A percentile compares a stretch with the other conserved stretches of the same genome.
phyloP scores from a whole-genome alignment of 2,329 filamentous ascomycete genomes.

The Stagonosporopsis tanaceti region DNA sequence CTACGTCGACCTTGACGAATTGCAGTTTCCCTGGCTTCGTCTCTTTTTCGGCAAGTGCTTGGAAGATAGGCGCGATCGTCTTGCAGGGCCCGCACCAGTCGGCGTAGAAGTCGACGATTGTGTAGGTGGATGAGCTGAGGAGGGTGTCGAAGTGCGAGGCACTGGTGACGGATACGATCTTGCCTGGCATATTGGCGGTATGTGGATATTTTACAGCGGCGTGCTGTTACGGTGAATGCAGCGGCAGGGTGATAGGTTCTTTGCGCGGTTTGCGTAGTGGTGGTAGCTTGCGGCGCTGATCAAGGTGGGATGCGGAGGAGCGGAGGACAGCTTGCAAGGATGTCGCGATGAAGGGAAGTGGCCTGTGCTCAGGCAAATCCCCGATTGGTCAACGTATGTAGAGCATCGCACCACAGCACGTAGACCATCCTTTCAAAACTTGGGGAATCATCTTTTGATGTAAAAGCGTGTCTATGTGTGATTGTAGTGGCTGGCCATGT shows the following conservation, averaged over 20 bases:
- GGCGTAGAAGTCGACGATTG: conserved; percentile 62
- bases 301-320: conserved; percentile 21
- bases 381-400: conserved; percentile 19
- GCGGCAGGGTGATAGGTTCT: neutral
- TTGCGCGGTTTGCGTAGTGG: neutral
- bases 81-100: conserved; percentile 67
- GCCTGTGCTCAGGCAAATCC: conserved; percentile 3
- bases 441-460: neutral
- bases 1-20: conserved; percentile 65
- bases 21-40: conserved; percentile 55
- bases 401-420: no score
- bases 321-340: conserved; percentile 33
- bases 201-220: neutral
- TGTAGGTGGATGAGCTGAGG: conserved; percentile 47
- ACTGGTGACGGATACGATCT: conserved; percentile 44
- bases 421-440: neutral
- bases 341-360: conserved; percentile 13
- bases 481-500: no score
- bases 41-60: conserved; percentile 60
- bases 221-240: neutral
- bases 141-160: conserved; percentile 47
- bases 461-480: no score
- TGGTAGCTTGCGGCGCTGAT: neutral
- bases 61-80: conserved; percentile 60
- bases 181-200: conserved; percentile 37